phyloP scores from a whole-genome alignment of 306 rosid species.

The Dalbergia oliveri region DNA sequence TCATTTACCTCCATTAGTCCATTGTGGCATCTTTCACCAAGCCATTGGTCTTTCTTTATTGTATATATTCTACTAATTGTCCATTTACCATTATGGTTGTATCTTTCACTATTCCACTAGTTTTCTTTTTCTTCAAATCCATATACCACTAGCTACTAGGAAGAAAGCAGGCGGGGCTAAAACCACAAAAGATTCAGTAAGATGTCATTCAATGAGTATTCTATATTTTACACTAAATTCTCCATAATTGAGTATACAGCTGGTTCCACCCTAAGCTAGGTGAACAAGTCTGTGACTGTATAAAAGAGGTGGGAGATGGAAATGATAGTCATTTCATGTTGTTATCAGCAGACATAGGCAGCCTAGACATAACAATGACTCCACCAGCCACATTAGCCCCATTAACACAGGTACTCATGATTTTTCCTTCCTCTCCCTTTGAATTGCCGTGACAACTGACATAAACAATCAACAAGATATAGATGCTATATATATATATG shows the following conservation, averaged over 20 bases:
- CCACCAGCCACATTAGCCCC: too few species aligned
- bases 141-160: not conserved
- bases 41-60: not conserved
- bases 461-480: too few species aligned
- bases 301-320: not conserved
- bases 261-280: slow-evolving; percentile 22
- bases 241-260: not conserved
- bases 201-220: not conserved
- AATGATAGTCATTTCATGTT: not conserved
- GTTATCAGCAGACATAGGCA: not conserved
- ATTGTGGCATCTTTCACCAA: not conserved
- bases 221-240: not conserved
- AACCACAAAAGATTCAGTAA: not conserved
- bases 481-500: too few species aligned
- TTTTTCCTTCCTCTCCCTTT: not conserved
- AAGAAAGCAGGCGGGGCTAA: slow-evolving; percentile 10
- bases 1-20: not conserved
- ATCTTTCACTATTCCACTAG: not conserved
- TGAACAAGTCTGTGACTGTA: not conserved
- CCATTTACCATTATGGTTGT: not conserved
- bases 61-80: slow-evolving; percentile 1
- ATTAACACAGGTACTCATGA: too few species aligned
- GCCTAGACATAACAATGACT: not conserved
- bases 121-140: not conserved
- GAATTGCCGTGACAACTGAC: not conserved